Conservation (phyloP, 176 grass and related monocot genomes). For the Ananas comosus region DNA sequence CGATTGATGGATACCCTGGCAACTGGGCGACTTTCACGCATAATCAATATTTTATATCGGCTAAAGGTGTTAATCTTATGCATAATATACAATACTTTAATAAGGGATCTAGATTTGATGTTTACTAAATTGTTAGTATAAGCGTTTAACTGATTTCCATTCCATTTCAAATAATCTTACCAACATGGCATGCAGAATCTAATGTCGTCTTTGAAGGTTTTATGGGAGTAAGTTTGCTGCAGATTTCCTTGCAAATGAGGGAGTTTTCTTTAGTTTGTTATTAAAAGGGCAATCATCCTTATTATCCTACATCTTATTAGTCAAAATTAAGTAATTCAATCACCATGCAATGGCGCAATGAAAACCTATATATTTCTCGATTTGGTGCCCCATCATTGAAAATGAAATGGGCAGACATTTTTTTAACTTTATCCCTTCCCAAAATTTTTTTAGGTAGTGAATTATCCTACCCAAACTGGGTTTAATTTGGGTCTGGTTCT, state of each 20-base stretch:
- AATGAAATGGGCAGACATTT: no score
- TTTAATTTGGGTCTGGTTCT: background rate
- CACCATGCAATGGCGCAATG: no score
- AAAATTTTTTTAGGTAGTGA: no score
- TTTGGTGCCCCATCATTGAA: no score
- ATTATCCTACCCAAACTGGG: background rate
- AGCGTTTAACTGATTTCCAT: background rate
- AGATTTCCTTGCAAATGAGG: no score
- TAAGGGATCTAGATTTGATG: background rate
- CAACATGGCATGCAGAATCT: background rate
- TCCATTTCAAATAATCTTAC: background rate
- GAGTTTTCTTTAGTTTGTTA: no score
- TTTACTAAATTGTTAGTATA: background rate
- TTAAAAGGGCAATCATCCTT: no score
- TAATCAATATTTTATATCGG: constrained; percentile 71
- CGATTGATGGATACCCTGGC: constrained; percentile 61
- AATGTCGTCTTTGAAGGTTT: background rate
- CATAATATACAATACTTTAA: constrained; percentile 1
- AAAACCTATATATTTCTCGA: no score
- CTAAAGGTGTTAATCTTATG: constrained; percentile 54
- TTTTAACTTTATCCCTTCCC: no score
- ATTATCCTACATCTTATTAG: no score
- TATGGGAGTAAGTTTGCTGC: background rate
- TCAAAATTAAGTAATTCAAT: no score
- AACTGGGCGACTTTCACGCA: constrained; percentile 53